Conservation (phyloP, 2,329 filamentous ascomycete species). For the Sclerotinia subarctica region DNA sequence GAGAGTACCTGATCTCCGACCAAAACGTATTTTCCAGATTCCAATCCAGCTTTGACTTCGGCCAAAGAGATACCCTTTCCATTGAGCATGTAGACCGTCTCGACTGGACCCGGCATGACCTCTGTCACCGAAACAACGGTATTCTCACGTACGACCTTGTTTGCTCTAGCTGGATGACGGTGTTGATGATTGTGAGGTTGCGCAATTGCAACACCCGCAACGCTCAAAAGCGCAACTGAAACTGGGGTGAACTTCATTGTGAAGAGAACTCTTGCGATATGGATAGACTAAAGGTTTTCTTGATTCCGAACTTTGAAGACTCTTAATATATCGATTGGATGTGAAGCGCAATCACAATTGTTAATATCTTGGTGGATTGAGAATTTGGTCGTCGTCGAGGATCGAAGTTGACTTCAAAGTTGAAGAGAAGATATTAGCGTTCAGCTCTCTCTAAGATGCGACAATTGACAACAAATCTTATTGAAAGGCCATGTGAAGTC, state of each 20-base stretch:
- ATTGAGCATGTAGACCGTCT: slow-evolving; percentile 69
- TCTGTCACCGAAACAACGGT: slow-evolving; percentile 37
- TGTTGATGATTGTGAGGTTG: slow-evolving; percentile 59
- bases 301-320: not conserved
- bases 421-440: slow-evolving; percentile 27
- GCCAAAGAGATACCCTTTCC: slow-evolving; percentile 57
- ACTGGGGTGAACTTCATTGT: slow-evolving; percentile 38
- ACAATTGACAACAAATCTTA: not conserved
- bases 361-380: not conserved
- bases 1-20: slow-evolving; percentile 52
- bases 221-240: slow-evolving; percentile 33
- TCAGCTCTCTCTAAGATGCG: slow-evolving; percentile 16
- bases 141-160: slow-evolving; percentile 49
- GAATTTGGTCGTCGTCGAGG: slow-evolving; percentile 1
- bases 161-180: slow-evolving; percentile 56
- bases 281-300: slow-evolving; percentile 26
- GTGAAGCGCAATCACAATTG: not conserved
- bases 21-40: slow-evolving; percentile 66
- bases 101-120: slow-evolving; percentile 55
- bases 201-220: slow-evolving; percentile 52
- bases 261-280: slow-evolving; percentile 36
- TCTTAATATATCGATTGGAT: not conserved
- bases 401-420: slow-evolving; percentile 22
- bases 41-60: slow-evolving; percentile 69
- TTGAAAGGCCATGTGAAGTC: not conserved